Base-by-base conservation (phyloP, 495 filamentous ascomycete genomes). In the Sordaria brevicollis region DNA sequence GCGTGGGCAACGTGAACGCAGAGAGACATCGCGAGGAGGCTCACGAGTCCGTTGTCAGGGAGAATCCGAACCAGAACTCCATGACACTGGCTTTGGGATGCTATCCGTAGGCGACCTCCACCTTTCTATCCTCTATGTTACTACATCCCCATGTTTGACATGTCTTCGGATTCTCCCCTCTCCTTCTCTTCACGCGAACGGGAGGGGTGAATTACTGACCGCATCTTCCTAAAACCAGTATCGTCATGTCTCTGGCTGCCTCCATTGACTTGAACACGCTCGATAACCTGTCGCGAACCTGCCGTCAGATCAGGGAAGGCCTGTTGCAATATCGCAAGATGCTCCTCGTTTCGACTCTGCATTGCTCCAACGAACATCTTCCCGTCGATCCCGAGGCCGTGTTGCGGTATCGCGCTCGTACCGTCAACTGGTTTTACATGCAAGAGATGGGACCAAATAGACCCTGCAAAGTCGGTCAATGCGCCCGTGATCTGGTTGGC, bases 221-320 rank as follows among this genome's bases (percentile, higher is more conserved):
- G 66, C 10, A 54, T 37, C 67, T 66, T 62, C 33, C 25, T 4
- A 35, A 49, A 36, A 54, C 66, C 81, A 96, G 93, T 70, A 89
- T 97, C 72, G 86, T 91, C 78, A 89, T 87, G 71, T 86, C 89
- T 70, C 86, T 97, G 68, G 89, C 90, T 34, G 86, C 86, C 34
- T 83, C 85, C 72, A 84, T 97, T 72, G 93, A 97, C 77, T 86
- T 96, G 17, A 96, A 94, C 78, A 90, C 91, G 17, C 87, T 97
- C 71, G 89, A 96, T 78, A 87, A 87, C 67, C 86, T 97, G 19
- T 91, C 93, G 69, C 83, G 84, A 38, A 93, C 91, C 54, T 96
- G 93, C 78, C 90, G 90, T 34, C 91, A 92, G 74, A 87, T 94
- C 70, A 90, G 89, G 71, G 86, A 81, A 39, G 91, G 89, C 72